phyloP scores from a whole-genome alignment of 208 protist genomes.

The Acanthamoeba culbertsoni region DNA sequence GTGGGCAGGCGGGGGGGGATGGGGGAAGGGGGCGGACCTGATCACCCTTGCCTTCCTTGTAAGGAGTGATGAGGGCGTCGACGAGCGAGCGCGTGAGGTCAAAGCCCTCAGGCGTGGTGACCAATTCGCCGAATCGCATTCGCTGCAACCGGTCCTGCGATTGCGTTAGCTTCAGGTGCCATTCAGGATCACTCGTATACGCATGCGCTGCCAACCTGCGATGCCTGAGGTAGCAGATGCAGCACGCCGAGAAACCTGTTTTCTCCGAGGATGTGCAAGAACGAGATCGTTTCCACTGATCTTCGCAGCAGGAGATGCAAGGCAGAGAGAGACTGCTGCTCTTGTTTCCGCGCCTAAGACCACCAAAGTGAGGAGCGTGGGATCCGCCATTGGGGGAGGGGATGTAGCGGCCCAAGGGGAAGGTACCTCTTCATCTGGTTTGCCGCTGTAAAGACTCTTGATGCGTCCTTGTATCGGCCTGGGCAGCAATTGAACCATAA shows the following conservation, averaged over 20 bases:
- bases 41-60: background rate
- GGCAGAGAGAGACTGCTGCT: background rate
- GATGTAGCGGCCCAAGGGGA: too few species aligned
- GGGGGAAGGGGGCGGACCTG: too few species aligned
- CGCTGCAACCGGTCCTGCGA: background rate
- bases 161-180: too few species aligned
- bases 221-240: background rate
- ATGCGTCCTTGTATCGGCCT: too few species aligned
- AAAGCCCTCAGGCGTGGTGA: slow-evolving; percentile 4
- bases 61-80: background rate
- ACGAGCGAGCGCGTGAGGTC: slow-evolving; percentile 35
- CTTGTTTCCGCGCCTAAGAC: background rate
- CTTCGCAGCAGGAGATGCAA: background rate
- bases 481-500: too few species aligned
- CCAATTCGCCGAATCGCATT: background rate
- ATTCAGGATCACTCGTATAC: background rate
- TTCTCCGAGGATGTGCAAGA: background rate
- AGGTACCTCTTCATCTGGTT: too few species aligned
- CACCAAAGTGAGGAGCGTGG: too few species aligned
- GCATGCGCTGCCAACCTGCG: background rate
- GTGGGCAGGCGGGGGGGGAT: background rate
- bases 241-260: background rate
- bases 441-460: too few species aligned
- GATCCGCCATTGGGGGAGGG: too few species aligned
- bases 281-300: background rate